Percentiles rank a stretch among this genome's conserved stretches.
Conservation (phyloP, 495 filamentous ascomycete species). For the Astrocystis sublimbata region DNA sequence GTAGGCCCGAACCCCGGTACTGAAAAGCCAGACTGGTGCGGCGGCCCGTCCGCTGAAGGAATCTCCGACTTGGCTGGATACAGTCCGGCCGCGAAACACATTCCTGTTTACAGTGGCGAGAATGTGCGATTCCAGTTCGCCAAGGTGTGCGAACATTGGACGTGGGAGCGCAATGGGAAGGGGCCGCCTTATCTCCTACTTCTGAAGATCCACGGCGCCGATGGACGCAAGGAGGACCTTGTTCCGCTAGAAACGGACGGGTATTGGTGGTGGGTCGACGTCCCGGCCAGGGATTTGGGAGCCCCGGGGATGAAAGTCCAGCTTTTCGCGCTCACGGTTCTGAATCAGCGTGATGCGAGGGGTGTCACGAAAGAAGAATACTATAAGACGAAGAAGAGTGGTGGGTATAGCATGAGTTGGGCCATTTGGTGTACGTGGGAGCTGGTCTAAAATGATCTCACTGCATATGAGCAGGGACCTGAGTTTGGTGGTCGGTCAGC, state of each 20-base stretch:
- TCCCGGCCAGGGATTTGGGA: constrained; percentile 65
- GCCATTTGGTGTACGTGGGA: constrained; percentile 69
- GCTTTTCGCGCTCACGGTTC: constrained; percentile 61
- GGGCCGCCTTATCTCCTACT: constrained; percentile 66
- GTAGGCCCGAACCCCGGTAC: constrained; percentile 45
- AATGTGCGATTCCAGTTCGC: constrained; percentile 72
- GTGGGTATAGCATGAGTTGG: constrained; percentile 58
- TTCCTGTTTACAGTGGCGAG: constrained; percentile 54
- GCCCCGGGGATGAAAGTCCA: constrained; percentile 64
- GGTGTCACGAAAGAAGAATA: constrained; percentile 71
- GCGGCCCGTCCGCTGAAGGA: constrained; percentile 57
- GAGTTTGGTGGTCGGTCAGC: neutral
- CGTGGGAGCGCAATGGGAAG: constrained; percentile 60
- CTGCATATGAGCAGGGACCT: neutral
- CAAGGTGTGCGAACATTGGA: constrained; percentile 79
- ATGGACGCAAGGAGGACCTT: constrained; percentile 68
- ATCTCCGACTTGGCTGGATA: constrained; percentile 60
- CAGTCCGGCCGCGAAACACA: constrained; percentile 56
- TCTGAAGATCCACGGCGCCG: constrained; percentile 63
- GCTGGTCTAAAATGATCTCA: constrained; percentile 39
- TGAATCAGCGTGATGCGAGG: constrained; percentile 64
- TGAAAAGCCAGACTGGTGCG: constrained; percentile 54
- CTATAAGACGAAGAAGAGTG: constrained; percentile 56
- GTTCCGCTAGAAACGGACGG: constrained; percentile 65
- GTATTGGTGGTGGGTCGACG: constrained; percentile 73